These are phyloP conservation scores for Suillus subluteus DNA, from an alignment of 768 basidiomycete genomes.

Conservation along the genomic window DNA sequence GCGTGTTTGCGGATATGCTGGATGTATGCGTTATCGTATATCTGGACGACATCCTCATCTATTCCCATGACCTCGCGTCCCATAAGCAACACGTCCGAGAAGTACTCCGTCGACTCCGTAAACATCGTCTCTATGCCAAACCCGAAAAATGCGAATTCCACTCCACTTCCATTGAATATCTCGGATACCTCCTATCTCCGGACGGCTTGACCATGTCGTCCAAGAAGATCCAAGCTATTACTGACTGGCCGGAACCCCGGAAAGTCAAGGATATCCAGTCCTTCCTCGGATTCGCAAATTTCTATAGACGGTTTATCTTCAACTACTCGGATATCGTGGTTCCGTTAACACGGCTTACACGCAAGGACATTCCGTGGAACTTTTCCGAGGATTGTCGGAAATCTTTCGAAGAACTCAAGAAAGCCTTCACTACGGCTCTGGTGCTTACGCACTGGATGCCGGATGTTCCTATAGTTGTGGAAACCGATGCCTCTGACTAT, in stretches of 20 bases:
- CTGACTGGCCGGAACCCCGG: not conserved
- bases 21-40: not conserved
- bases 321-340: not conserved
- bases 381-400: not conserved
- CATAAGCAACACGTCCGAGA: not conserved
- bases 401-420: not conserved
- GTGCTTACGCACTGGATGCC: not conserved
- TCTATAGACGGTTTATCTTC: not conserved
- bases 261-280: not conserved
- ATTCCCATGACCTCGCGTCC: not conserved
- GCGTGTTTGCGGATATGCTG: not conserved
- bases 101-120: accelerated
- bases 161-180: no score
- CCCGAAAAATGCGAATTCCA: no score
- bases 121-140: not conserved
- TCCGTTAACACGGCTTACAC: not conserved
- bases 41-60: not conserved
- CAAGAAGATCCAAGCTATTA: no score
- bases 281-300: not conserved
- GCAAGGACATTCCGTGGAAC: not conserved
- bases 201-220: no score
- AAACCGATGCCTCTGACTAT: not conserved
- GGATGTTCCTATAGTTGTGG: not conserved
- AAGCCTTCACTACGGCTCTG: not conserved
- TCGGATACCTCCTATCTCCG: no score